phyloP scores from a whole-genome alignment of 371 early-diverging fungal species.

The Mucor plumbeus region DNA sequence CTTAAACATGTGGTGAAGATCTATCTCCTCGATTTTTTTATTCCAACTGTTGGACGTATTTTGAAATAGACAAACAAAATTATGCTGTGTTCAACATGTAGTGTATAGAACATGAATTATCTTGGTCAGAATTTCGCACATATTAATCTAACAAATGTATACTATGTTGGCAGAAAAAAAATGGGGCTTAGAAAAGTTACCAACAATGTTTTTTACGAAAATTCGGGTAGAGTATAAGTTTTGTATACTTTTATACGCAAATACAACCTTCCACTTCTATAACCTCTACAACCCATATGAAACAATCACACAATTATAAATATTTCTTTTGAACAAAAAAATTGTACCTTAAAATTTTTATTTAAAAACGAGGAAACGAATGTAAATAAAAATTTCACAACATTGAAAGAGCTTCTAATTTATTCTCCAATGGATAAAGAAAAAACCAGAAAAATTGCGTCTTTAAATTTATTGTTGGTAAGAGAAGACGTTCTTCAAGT shows the following conservation, averaged over 20 bases:
- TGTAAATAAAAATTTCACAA: slow-evolving; percentile 2
- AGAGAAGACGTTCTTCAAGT: slow-evolving; percentile 59
- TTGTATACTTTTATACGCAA: background rate
- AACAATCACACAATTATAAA: background rate
- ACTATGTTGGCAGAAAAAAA: background rate
- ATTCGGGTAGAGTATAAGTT: too few species aligned
- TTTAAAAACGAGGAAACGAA: background rate
- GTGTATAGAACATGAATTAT: background rate
- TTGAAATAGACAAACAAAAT: background rate
- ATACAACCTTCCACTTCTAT: background rate
- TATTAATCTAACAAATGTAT: too few species aligned
- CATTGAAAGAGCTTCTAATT: slow-evolving; percentile 2
- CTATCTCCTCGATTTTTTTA: background rate
- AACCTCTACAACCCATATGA: background rate
- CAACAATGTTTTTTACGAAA: too few species aligned
- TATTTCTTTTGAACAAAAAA: background rate
- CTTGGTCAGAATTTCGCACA: background rate
- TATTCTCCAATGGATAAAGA: background rate
- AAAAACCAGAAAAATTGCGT: background rate
- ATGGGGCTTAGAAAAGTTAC: too few species aligned
- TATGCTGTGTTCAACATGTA: background rate
- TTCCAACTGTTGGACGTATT: background rate
- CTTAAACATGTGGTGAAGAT: background rate
- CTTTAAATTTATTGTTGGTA: slow-evolving; percentile 49
- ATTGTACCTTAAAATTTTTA: slow-evolving; percentile 8